These are phyloP conservation scores for Chenopodium quinoa DNA, from an alignment of 148 eudicot genomes.

Conservation along the genomic window DNA sequence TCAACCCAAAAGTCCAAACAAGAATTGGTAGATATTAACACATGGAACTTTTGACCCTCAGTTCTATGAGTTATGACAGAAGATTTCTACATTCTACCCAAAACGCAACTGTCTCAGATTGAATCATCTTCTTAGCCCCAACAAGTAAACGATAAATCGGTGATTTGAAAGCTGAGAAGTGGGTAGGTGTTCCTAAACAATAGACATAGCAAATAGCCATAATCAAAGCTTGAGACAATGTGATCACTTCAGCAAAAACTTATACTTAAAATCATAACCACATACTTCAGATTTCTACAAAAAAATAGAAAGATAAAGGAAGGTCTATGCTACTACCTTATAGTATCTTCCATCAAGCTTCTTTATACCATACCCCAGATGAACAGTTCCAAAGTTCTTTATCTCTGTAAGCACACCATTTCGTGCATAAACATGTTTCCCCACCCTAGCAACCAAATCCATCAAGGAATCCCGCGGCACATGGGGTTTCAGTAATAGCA, in stretches of 20 bases:
- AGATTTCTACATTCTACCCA: no score
- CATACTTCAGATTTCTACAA: background rate
- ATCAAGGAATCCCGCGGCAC: constrained; percentile 36
- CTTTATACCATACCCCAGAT: constrained; percentile 91
- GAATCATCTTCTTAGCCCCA: background rate
- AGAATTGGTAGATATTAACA: background rate
- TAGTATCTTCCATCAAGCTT: constrained; percentile 85
- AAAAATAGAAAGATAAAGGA: background rate
- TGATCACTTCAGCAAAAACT: no score
- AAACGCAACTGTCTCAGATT: background rate
- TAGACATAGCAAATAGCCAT: no score
- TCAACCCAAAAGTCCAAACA: background rate
- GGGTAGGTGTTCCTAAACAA: no score
- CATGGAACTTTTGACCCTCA: background rate
- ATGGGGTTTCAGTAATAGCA: constrained; percentile 77
- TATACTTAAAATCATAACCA: no score
- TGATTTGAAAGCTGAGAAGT: no score
- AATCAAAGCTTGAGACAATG: no score
- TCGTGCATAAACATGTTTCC: constrained; percentile 67
- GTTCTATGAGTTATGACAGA: background rate
- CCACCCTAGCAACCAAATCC: constrained; percentile 71
- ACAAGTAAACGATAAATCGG: background rate
- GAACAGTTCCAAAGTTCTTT: constrained; percentile 55
- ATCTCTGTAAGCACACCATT: constrained; percentile 87
- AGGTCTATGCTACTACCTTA: constrained; percentile 44